Evolutionary conservation across 2,329 filamentous ascomycete species (phyloP), one percentile per base, ranked within the genome.

Genomic region (Sphaerulina vaccinii): DNA sequence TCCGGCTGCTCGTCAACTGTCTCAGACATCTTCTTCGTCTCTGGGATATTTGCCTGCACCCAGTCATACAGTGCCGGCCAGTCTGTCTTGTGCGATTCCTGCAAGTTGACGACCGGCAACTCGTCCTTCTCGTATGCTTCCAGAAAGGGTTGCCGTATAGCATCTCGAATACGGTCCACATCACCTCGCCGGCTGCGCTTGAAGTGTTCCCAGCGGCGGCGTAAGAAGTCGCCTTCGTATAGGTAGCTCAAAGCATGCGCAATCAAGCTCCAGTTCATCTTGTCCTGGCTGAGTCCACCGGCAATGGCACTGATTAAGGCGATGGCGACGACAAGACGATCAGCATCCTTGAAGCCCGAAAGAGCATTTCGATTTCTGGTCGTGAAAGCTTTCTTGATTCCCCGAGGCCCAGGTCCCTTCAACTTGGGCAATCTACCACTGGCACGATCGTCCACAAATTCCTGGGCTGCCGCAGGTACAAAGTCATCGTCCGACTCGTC

Each of bases 41-140:
- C n/a, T n/a, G 49, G 38, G 21, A 64, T 52, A 19, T 68, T 79
- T 18, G 76, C 73, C 57, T 82, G 72, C 1, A 84, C 79, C 88
- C 88, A 92, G 29, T 78, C 74, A 40, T 90, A 78, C 5, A 91
- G 68, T 3, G 67, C 69, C 8, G 74, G 70, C 86, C 88, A 90
- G 63, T 91, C 84, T 53, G 88, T 89, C 1, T 78, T 76, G 33
- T 79, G 67, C 0, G 83, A 75, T 39, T 86, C 71, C 44, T 87
- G 76, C 57, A 81, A 87, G 65, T 89, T 74, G 16, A 91, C 74
- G 1, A 74, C 67, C 1, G 82, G 78, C 1, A 91, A 59, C 55
- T 85, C 77, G 7, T 79, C 78, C 1, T 74, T 75, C 57, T 84
- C 79, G 58, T 90, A 89, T 0, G 86, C 86, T 40, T 75, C 69